phyloP scores from a whole-genome alignment of 352 stramenopile genomes.

The Aphanomyces astaci region DNA sequence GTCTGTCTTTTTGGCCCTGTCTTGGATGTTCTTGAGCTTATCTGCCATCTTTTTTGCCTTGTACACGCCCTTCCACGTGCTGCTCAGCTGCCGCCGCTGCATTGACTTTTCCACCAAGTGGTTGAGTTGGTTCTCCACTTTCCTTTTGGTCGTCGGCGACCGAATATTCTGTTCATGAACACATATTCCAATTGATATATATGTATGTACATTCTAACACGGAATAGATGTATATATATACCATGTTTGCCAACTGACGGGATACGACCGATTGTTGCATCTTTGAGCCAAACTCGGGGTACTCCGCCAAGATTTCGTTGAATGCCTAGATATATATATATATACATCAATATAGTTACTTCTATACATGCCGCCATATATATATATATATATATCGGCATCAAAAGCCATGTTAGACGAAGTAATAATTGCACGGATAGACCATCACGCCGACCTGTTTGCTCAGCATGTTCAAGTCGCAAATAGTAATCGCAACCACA shows the following conservation, averaged over 20 bases:
- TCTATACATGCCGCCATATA: too few species aligned
- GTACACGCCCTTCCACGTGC: constrained; percentile 68
- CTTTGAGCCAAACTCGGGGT: constrained; percentile 64
- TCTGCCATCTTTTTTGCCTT: constrained; percentile 68
- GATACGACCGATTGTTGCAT: constrained; percentile 79
- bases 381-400: too few species aligned
- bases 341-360: background rate
- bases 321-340: constrained; percentile 29
- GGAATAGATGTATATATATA: background rate
- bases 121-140: constrained; percentile 69
- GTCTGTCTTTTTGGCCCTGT: constrained; percentile 32
- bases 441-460: too few species aligned
- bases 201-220: too few species aligned
- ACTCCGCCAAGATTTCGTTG: constrained; percentile 75
- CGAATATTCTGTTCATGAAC: constrained; percentile 68
- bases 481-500: constrained; percentile 65
- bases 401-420: too few species aligned
- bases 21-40: constrained; percentile 76
- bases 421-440: too few species aligned
- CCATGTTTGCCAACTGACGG: constrained; percentile 70
- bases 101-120: constrained; percentile 73
- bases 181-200: too few species aligned
- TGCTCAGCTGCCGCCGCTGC: constrained; percentile 58
- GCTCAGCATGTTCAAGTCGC: constrained; percentile 67
- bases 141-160: constrained; percentile 57